Base-by-base conservation (phyloP, 768 basidiomycete species). In the Leucogyrophana mollusca region DNA sequence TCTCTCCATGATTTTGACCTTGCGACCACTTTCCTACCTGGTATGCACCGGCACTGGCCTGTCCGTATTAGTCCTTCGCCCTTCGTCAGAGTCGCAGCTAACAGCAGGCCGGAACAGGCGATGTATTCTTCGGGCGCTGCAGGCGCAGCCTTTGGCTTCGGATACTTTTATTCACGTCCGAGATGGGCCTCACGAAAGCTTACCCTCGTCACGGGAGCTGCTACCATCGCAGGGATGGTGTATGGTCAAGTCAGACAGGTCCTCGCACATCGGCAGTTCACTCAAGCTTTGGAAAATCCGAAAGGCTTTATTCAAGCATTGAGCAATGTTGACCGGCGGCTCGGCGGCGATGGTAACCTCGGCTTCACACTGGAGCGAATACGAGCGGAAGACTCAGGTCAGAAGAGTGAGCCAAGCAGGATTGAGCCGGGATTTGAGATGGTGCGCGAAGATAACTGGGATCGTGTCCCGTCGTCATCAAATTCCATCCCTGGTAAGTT, bases 21-120 rank as follows among this genome's bases (percentile, higher is more conserved):
- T 9, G 77, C 83, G 4, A 57, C 70, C 46, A 58, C 58, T 21
- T 87, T 85, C 67, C 62, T 82, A 21, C 75, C 82, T 30, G 74
- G 73, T 32, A 54, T 58, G 67, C 53, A 76, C 67, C 60, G 70
- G 24, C 70, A 76, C 50, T 70, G 66, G 51, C 70, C 73, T 46
- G 72, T 77, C 40, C 69, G 75, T 53, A 39, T 54, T n/a, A n/a
- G n/a, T 11, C 51, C 50, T 34, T 37, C 45, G 40, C 48, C 20
- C 41, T 43, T 14, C 18, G 39, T 17, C 34, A 40, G 33, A 40
- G 38, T 43, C 43, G 35, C 34, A 30, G 41, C 40, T 37, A 23
- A 16, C 35, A 40, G 40, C 16, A 17, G 25, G 39, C 43, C 25
- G 41, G 49, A 25, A 45, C 48, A 60, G 56, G 21, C 50, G 17